Evolutionary conservation across 305 asterid genomes (phyloP), one percentile per base, ranked within the genome.

Genomic region (Vinca major): DNA sequence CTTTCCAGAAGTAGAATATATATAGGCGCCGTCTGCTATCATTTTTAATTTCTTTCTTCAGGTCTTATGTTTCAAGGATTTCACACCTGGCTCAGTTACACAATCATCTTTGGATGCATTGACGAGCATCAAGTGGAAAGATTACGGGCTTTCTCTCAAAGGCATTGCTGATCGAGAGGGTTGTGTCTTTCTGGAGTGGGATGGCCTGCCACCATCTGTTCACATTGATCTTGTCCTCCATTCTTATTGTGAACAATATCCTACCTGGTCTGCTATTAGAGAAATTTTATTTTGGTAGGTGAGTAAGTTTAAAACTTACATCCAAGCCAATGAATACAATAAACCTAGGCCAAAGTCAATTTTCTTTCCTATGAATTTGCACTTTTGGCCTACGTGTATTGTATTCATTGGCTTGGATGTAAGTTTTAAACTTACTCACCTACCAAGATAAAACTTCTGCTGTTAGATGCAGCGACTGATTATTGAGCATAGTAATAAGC

Each of bases 61-160:
- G 97, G 85, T 86, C 74, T 73, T 89, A 54, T 87, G 74, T 80
- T 87, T 82, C 81, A 80, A 80, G 77, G 94, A 93, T 80, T 93
- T 87, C 80, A 73, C 80, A 17, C 95, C 96, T 67, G 78, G 86
- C 76, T 71, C 87, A 58, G 69, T 80, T 52, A 73, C 95, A 14
- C 85, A 83, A 72, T 74, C 89, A 60, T 77, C 85, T 75, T 81
- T 88, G 65, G 86, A 82, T 67, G 98, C 90, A 55, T 69, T 93
- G 77, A 78, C 79, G 75, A 81, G 81, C 84, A 81, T 89, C 71
- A 83, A 86, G 37, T 93, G 98, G 98, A 85, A 89, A 78, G 85
- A 79, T 45, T 93, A 81, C 64, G 97, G 98, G 41, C 76, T 90
- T 58, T 79, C 77, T 70, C 71, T 93, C 52, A 86, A 75, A 74